Evolutionary conservation across 1,284 basidiomycete genomes (phyloP).

Genomic region (Chondrostereum purpureum): DNA sequence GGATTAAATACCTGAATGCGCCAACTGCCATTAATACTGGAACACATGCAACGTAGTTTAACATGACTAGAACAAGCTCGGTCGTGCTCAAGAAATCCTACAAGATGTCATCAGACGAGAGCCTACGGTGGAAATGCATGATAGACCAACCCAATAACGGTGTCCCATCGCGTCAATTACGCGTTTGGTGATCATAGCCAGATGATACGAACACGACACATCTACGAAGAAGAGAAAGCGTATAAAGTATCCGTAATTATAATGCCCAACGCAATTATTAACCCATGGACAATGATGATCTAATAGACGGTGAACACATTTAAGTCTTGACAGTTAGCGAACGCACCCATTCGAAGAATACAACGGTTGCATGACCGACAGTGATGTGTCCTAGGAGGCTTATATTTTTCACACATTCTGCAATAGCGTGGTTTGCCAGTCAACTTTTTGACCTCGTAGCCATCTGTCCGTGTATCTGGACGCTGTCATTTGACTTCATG

Average conservation of each 20-base stretch:
- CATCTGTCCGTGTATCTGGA: slow-evolving; percentile 67
- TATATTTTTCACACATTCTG: slow-evolving; percentile 68
- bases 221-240: slow-evolving; percentile 92
- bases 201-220: slow-evolving; percentile 78
- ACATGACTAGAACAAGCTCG: slow-evolving; percentile 79
- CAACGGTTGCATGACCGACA: slow-evolving; percentile 83
- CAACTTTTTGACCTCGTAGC: slow-evolving; percentile 82
- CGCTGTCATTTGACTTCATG: slow-evolving; percentile 35
- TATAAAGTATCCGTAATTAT: slow-evolving; percentile 87
- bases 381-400: slow-evolving; percentile 81
- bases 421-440: slow-evolving; percentile 79
- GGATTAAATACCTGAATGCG: slow-evolving; percentile 57
- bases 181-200: slow-evolving; percentile 68
- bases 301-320: slow-evolving; percentile 21
- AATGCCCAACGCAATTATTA: slow-evolving; percentile 86
- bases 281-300: slow-evolving; percentile 93
- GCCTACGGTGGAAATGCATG: neutral
- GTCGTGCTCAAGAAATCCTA: slow-evolving; percentile 64
- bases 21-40: slow-evolving; percentile 87
- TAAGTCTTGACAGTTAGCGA: neutral
- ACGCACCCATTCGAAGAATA: slow-evolving; percentile 74
- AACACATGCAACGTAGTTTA: slow-evolving; percentile 83
- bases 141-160: slow-evolving; percentile 46
- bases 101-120: slow-evolving; percentile 1
- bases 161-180: slow-evolving; percentile 44